Base-by-base conservation (phyloP, 148 eudicot genomes). In the Rhododendron kiyosumense region DNA sequence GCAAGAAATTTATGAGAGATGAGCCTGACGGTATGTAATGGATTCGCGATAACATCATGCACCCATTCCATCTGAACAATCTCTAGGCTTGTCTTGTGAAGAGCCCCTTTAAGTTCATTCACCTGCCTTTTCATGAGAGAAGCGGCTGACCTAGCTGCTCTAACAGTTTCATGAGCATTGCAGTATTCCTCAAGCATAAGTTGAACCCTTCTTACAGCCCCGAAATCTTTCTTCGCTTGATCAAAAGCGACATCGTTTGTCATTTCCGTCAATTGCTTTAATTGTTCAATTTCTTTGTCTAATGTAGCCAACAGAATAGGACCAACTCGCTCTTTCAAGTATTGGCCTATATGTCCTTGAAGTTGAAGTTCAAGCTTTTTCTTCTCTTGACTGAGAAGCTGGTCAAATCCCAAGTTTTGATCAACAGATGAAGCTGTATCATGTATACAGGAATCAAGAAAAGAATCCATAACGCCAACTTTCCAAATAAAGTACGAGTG, bases 51-150 rank as follows among this genome's bases (percentile, higher is more conserved):
- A 81, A 91, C 85, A 86, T 92, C 94, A 87, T 93, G 90, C 93
- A 94, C 92, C 99, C 99, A 97, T 89, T 97, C 98, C 91, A 95
- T 89, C 84, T 92, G 98, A 91, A 94, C 88, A 86, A 95, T 92
- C 90, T 97, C 99, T 81, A 92, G 89, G 87, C 90, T 88, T 75
- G 95, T 92, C 90, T 90, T 93, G 52, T 80, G 87, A 85, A 93
- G 91, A 90, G 92, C 92, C 90, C 89, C 96, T 85, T 93, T 94
- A 81, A 97, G 92, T 90, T 94, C 96, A 90, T 86, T 90, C 85
- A 93, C 92, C 89, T 93, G 94, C 85, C 89, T 92, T 86, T 91
- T 91, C 92, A 91, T 91, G 86, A 88, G 88, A 69, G 94, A 89
- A 57, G 95, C 96, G 81, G 98, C 96, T 85, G 98, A 93, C 87